These are phyloP conservation scores for Inga leiocalycina DNA, from an alignment of 306 rosid species.

Conservation along the genomic window DNA sequence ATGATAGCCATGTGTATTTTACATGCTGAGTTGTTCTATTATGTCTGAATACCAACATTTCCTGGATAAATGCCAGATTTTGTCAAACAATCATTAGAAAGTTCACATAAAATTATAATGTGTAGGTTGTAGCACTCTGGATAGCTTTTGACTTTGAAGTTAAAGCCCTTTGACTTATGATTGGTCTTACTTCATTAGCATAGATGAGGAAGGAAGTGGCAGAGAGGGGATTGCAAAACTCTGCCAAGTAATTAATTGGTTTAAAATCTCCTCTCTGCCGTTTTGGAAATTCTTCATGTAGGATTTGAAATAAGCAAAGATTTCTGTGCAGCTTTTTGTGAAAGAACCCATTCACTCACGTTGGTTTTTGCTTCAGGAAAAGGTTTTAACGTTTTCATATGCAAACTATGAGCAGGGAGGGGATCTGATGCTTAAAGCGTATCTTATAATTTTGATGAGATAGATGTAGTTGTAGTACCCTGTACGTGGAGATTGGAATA, in stretches of 20 bases:
- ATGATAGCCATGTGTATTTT: neutral
- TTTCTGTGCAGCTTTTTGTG: neutral
- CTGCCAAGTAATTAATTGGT: neutral
- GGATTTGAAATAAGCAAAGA: neutral
- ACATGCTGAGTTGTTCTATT: neutral
- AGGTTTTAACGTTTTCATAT: neutral
- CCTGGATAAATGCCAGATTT: neutral
- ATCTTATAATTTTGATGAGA: neutral
- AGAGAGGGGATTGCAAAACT: neutral
- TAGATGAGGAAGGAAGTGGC: constrained; percentile 10
- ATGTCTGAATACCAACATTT: neutral
- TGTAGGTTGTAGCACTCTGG: neutral
- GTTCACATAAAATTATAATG: neutral
- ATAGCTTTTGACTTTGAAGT: neutral
- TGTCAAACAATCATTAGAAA: neutral
- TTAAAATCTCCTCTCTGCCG: constrained; percentile 13
- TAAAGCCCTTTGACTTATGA: constrained; percentile 3
- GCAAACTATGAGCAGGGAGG: neutral
- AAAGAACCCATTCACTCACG: neutral
- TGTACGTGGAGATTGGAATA: neutral
- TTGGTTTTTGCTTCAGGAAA: neutral
- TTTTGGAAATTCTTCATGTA: neutral
- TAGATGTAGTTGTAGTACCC: neutral
- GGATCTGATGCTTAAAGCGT: neutral
- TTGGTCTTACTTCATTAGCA: constrained; percentile 1